phyloP scores from a whole-genome alignment of 495 filamentous ascomycete genomes.

The Bacidia gigantensis region DNA sequence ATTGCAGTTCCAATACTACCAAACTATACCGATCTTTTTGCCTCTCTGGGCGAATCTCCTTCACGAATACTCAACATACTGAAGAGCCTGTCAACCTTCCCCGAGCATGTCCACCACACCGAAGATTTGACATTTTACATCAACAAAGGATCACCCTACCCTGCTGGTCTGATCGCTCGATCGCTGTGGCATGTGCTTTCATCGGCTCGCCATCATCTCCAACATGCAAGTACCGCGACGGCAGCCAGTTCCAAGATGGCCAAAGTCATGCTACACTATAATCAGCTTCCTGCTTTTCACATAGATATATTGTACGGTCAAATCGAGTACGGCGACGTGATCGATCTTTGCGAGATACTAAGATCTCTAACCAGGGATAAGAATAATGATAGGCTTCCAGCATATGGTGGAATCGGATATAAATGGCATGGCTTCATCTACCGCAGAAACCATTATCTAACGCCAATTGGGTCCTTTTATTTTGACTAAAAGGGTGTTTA shows the following conservation, averaged over 20 bases:
- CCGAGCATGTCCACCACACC: not conserved
- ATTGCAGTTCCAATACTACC: not conserved
- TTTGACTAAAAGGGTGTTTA: conserved; percentile 1
- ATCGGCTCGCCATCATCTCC: not conserved
- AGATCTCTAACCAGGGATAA: not conserved
- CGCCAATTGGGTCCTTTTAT: not conserved
- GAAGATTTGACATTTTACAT: not conserved
- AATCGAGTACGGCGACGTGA: not conserved
- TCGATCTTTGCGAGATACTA: not conserved
- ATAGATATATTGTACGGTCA: not conserved
- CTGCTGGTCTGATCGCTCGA: not conserved
- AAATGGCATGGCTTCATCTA: not conserved
- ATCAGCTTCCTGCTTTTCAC: not conserved
- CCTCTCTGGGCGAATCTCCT: not conserved
- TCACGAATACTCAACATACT: not conserved
- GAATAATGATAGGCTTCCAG: not conserved
- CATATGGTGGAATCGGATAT: not conserved
- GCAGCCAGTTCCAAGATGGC: not conserved
- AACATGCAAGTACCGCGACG: not conserved
- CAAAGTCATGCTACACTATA: not conserved
- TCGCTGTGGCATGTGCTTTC: not conserved
- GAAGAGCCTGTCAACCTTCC: not conserved
- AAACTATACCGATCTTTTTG: not conserved
- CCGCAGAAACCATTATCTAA: not conserved
- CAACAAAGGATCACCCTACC: not conserved